Conservation (phyloP, 2,329 filamentous ascomycete genomes). For the Aspergillus texensis region DNA sequence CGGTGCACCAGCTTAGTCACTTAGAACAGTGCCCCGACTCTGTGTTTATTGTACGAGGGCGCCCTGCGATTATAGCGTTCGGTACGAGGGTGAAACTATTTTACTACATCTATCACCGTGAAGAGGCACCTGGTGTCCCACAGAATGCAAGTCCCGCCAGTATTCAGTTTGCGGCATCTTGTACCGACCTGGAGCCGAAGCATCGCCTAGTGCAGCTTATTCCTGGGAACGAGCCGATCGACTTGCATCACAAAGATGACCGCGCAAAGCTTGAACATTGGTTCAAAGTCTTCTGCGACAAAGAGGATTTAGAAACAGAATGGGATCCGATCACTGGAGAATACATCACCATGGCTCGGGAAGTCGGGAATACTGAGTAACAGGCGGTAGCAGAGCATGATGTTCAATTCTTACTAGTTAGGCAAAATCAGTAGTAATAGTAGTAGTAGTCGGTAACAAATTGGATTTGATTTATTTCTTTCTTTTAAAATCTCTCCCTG, state of each 20-base stretch:
- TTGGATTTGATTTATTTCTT: no score
- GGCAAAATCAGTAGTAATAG: no score
- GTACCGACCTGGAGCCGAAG: slow-evolving; percentile 14
- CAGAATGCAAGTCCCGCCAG: slow-evolving; percentile 3
- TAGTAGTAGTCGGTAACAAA: no score
- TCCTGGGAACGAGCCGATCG: slow-evolving; percentile 12
- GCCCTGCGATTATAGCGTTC: slow-evolving; percentile 19
- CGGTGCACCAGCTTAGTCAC: slow-evolving; percentile 7
- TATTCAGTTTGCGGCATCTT: slow-evolving; percentile 9
- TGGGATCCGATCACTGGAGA: slow-evolving; percentile 15
- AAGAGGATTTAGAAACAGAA: background rate
- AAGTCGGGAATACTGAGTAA: no score
- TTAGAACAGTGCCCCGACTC: background rate
- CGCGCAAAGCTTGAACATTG: slow-evolving; percentile 15
- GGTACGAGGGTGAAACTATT: slow-evolving; percentile 16
- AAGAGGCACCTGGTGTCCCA: background rate
- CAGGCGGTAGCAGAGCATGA: background rate
- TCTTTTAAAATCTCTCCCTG: no score
- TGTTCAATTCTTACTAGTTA: background rate
- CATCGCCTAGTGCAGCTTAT: slow-evolving; percentile 18
- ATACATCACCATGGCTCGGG: background rate
- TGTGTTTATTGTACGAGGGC: slow-evolving; percentile 1
- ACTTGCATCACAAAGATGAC: slow-evolving; percentile 9
- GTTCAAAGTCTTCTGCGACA: slow-evolving; percentile 11
- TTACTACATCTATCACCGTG: slow-evolving; percentile 17